Conservation (phyloP, 768 basidiomycete genomes). For the Trametes sanguinea region DNA sequence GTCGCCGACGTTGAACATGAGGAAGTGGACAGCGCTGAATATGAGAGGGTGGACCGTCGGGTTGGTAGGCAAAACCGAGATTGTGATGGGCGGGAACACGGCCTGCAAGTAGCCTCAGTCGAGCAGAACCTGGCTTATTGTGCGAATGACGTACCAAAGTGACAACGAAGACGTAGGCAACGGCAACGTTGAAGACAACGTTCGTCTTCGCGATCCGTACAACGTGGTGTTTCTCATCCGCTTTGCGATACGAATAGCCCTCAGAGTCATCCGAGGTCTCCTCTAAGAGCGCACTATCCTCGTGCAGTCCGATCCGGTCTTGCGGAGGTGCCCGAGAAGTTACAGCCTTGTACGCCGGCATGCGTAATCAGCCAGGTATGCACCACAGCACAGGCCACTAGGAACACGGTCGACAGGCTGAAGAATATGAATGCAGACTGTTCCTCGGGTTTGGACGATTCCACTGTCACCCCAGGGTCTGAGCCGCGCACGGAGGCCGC, state of each 20-base stretch:
- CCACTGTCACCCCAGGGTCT: constrained; percentile 8
- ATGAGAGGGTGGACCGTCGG: constrained; percentile 73
- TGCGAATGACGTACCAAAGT: constrained; percentile 57
- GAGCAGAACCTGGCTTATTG: background rate
- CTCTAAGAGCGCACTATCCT: constrained; percentile 31
- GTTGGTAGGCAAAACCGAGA: constrained; percentile 69
- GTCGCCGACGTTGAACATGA: constrained; percentile 75
- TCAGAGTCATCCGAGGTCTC: constrained; percentile 28
- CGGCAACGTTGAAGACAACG: constrained; percentile 65
- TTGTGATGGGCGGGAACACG: constrained; percentile 85
- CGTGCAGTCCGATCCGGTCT: constrained; percentile 1
- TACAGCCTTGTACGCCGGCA: constrained; percentile 59
- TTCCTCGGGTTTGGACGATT: constrained; percentile 51
- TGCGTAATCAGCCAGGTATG: constrained; percentile 59
- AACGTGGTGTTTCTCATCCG: constrained; percentile 45
- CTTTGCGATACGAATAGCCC: constrained; percentile 26
- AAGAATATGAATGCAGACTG: constrained; percentile 77
- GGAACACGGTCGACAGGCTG: constrained; percentile 64
- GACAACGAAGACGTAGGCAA: constrained; percentile 73
- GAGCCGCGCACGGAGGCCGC: constrained; percentile 51
- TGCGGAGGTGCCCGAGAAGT: constrained; percentile 28
- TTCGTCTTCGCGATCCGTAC: constrained; percentile 65
- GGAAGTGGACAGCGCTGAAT: constrained; percentile 77
- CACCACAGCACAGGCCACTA: constrained; percentile 53
- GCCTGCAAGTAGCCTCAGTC: constrained; percentile 48